Conservation (phyloP, 176 grass and related monocot species). For the Zoysia pacifica region DNA sequence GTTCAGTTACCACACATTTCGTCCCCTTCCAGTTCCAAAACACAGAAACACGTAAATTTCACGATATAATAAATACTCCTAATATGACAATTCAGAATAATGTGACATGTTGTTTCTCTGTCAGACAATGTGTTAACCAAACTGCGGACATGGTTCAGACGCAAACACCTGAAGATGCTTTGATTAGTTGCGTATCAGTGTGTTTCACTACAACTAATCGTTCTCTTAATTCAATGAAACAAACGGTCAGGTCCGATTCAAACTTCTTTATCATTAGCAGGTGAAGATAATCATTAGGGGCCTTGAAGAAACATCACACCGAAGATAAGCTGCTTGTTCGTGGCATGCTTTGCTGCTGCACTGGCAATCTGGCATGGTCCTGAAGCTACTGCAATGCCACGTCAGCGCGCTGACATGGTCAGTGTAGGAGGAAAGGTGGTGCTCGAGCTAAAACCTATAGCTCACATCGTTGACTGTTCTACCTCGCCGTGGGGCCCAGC, state of each 20-base stretch:
- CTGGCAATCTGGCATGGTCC: not conserved
- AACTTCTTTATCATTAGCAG: not conserved
- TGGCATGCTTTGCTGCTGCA: no score
- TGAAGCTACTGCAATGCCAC: conserved; percentile 14
- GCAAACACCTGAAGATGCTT: conserved; percentile 32
- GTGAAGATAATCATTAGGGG: conserved; percentile 32
- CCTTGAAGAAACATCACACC: not conserved
- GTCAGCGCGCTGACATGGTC: conserved; percentile 26
- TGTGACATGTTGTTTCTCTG: not conserved
- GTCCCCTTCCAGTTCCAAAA: not conserved
- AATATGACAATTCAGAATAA: not conserved
- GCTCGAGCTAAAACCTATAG: not conserved
- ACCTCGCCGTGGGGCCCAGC: conserved; percentile 8
- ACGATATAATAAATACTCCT: not conserved
- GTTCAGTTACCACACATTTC: not conserved
- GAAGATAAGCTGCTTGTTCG: no score
- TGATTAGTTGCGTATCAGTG: conserved; percentile 12
- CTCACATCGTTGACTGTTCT: conserved; percentile 48
- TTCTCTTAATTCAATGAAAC: conserved; percentile 14
- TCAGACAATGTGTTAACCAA: conserved; percentile 9
- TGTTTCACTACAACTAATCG: conserved; percentile 10
- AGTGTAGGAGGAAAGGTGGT: not conserved
- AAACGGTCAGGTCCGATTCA: conserved; percentile 30
- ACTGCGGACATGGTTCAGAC: conserved; percentile 10
- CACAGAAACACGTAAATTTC: not conserved